Evolutionary conservation across 2,329 filamentous ascomycete genomes (phyloP).

Genomic region (Dothideomycetes sp.): DNA sequence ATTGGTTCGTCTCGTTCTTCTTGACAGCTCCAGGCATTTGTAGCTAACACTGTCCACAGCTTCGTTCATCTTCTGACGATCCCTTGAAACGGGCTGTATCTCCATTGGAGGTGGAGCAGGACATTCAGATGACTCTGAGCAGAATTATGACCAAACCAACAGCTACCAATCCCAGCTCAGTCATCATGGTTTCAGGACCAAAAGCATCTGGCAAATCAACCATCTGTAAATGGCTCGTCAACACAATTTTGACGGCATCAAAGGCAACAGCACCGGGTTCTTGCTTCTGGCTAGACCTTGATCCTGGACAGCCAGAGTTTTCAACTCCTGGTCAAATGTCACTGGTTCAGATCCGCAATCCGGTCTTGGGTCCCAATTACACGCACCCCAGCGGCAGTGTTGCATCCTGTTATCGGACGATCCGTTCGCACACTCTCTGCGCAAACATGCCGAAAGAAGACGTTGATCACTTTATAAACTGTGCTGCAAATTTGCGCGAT

Average conservation of each 20-base stretch:
- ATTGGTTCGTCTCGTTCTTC: slow-evolving; percentile 10
- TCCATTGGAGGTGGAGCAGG: slow-evolving; percentile 22
- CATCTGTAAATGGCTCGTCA: slow-evolving; percentile 57
- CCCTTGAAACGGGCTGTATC: slow-evolving; percentile 20
- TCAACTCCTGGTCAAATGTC: slow-evolving; percentile 61
- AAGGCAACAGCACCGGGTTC: slow-evolving; percentile 19
- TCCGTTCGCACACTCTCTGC: slow-evolving; percentile 59
- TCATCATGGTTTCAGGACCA: slow-evolving; percentile 59
- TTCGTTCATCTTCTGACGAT: slow-evolving; percentile 22
- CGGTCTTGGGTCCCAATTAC: slow-evolving; percentile 60
- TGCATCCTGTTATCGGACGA: slow-evolving; percentile 14
- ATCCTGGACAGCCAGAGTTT: slow-evolving; percentile 71
- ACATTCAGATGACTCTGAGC: slow-evolving; percentile 19
- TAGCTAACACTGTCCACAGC: slow-evolving; percentile 3
- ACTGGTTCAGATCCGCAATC: slow-evolving; percentile 50
- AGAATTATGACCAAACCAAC: slow-evolving; percentile 16
- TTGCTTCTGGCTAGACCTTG: slow-evolving; percentile 58
- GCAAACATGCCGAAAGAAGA: slow-evolving; percentile 57
- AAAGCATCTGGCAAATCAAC: slow-evolving; percentile 71
- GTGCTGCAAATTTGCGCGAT: slow-evolving; percentile 53
- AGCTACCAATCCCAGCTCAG: slow-evolving; percentile 47
- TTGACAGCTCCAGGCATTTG: background rate
- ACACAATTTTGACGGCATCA: slow-evolving; percentile 52
- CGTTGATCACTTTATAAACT: slow-evolving; percentile 56
- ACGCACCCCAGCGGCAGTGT: slow-evolving; percentile 43